Base-by-base conservation (phyloP, 2,329 filamentous ascomycete species). In the Diaporthe vexans region DNA sequence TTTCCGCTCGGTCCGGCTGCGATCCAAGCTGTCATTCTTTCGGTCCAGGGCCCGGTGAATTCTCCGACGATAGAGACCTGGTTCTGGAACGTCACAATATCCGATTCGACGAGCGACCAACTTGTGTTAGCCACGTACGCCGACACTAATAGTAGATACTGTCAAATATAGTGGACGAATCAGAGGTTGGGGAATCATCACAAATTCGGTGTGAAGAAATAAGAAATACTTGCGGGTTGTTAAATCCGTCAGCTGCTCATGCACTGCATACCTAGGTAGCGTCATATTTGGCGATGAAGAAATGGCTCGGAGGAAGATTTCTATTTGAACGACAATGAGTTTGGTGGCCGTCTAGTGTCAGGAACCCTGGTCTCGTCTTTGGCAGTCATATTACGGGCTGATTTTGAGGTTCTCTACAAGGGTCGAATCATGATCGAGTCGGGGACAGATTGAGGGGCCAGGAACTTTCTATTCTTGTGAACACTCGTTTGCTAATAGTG, bases 151-250 rank as follows among this genome's bases (percentile, higher is more conserved):
- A 33, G 59, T 40, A 63, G 59, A 48, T 63, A 48, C 19, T 63
- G 59, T 33, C 59, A 63, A 48, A 63, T 63, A 11, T 46, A 63
- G 40, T n/a, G 33, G 40, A 2, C 21, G 2, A 26, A 15, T 35
- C 13, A 29, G 4, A 26, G 26, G 17, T n/a, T 63, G 58, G 46
- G 95, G 80, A 92, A 94, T 79, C 91, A 95, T 77, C 97, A 99
- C 86, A 98, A 98, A 82, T 98, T 97, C 82, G 96, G 98, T 85
- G 98, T 94, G 78, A 98, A 99, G 88, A 98, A 98, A 83, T 98
- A 98, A n/a, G n/a, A n/a, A n/a, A n/a, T n/a, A n/a, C 83, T 99
- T 94, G 86, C 91, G 97, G 48, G 96, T 97, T 43, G 97, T 98
- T 83, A 99, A 82, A 98, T 99, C 87, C 92, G 96, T 75, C 97